A percentile compares a stretch with the other conserved stretches of the same genome.
phyloP scores from a whole-genome alignment of 2,329 filamentous ascomycete species.

The Tolypocladium album region DNA sequence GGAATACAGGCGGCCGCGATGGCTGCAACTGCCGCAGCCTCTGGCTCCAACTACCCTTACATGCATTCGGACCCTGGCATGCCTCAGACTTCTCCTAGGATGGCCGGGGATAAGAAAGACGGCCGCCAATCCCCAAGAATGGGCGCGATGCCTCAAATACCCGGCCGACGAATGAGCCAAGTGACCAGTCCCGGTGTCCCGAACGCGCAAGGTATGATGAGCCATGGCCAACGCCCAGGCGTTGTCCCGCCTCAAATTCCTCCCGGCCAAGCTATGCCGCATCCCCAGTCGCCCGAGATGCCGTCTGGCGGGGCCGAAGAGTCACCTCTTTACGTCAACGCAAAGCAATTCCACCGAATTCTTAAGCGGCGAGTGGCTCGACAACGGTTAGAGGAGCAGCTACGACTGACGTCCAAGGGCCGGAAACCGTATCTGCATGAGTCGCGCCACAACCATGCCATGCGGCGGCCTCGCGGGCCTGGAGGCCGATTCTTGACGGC shows the following conservation, averaged over 20 bases:
- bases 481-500: conserved; percentile 93
- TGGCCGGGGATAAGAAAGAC: conserved; percentile 60
- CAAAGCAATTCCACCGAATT: conserved; percentile 97
- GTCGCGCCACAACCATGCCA: conserved; percentile 94
- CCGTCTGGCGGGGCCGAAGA: conserved; percentile 67
- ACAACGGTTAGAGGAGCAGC: conserved; percentile 84
- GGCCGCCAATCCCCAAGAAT: conserved; percentile 71
- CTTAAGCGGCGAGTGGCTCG: conserved; percentile 87
- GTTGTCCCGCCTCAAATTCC: conserved; percentile 50
- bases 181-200: conserved; percentile 65
- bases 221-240: conserved; percentile 43
- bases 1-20: conserved; percentile 84
- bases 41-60: conserved; percentile 66
- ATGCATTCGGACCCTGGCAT: conserved; percentile 60
- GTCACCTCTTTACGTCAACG: conserved; percentile 93
- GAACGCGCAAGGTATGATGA: conserved; percentile 67
- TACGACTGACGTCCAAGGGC: conserved; percentile 87
- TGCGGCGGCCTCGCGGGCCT: conserved; percentile 87
- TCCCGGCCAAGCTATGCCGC: conserved; percentile 53
- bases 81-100: conserved; percentile 65
- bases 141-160: conserved; percentile 49
- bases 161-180: conserved; percentile 62
- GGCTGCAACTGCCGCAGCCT: conserved; percentile 83
- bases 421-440: conserved; percentile 96
- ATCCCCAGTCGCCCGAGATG: conserved; percentile 70